Conservation (phyloP, 2,329 filamentous ascomycete genomes). For the Monilinia aucupariae region DNA sequence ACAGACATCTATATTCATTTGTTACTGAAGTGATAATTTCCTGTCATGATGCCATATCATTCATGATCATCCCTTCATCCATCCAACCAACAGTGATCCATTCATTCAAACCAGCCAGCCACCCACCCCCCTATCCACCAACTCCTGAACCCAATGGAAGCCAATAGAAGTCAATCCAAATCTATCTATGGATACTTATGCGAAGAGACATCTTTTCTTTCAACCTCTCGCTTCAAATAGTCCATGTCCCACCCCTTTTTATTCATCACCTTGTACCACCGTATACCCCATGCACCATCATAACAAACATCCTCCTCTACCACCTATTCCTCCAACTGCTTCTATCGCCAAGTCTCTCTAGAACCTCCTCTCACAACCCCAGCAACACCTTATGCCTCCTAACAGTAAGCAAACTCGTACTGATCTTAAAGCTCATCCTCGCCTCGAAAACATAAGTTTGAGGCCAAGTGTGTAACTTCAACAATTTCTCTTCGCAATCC, state of each 20-base stretch:
- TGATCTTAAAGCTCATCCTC: constrained; percentile 60
- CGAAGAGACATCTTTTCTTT: neutral
- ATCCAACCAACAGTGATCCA: neutral
- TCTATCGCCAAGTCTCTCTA: too few species aligned
- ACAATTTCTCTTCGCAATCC: constrained; percentile 59
- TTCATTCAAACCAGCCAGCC: neutral
- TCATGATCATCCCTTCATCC: neutral
- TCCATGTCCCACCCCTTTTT: neutral
- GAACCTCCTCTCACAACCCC: constrained; percentile 14
- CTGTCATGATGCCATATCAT: neutral
- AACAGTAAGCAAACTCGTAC: constrained; percentile 29
- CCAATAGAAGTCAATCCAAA: neutral
- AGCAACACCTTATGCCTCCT: constrained; percentile 29
- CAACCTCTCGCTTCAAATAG: too few species aligned
- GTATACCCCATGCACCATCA: too few species aligned
- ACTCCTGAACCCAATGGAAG: neutral
- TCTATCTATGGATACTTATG: neutral
- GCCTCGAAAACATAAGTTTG: constrained; percentile 68
- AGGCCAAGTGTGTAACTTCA: constrained; percentile 66
- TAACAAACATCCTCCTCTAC: too few species aligned
- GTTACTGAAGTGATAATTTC: neutral
- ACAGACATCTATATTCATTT: neutral
- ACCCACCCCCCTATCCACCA: neutral
- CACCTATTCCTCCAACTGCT: neutral
- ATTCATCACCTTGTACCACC: too few species aligned